Evolutionary conservation across 148 eudicot species (phyloP), one percentile per base, ranked within the genome.

Genomic region (Chenopodium album): DNA sequence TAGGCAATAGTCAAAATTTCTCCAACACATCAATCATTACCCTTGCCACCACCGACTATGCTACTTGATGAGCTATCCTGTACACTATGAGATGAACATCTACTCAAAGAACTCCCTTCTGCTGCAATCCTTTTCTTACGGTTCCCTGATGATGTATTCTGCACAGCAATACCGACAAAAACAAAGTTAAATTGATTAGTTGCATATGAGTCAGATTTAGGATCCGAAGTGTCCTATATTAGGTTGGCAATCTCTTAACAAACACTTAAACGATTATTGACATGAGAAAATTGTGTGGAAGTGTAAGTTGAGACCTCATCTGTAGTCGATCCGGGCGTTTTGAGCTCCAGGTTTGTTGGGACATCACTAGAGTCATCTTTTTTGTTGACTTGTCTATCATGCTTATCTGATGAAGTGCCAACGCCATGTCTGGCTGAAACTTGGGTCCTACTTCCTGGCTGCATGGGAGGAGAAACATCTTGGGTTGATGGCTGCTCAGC

Each of bases 291-390:
- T 23, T 26, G 12, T 28, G 63, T 44, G 22, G n/a, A 23, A 80
- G 46, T 14, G 74, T 10, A 34, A 71, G 69, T 22, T 65, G 71
- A 72, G 19, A 94, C 98, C 94, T 89, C 91, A 75, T 92, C 90
- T 59, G 82, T 85, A 37, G 90, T 83, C 54, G 90, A 88, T 83
- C 94, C 94, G 48, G 92, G 92, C 68, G 94, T 92, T 84, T 92
- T 93, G 26, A 92, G 92, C 90, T 90, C 94, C 78, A 94, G 78
- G 64, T 92, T 87, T 0, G 95, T 92, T 14, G 89, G 86, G 71
- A 94, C 91, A 69, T 86, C 90, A 85, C 81, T 76, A 1, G 94
- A 91, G 81, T 87, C 89, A 71, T 87, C 91, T 50, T 83, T 86
- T 81, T 77, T 90, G 46, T 83, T 89, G 56, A 14, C 54, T 71